Base-by-base conservation (phyloP, 352 stramenopile species). In the Phytophthora pinifolia region DNA sequence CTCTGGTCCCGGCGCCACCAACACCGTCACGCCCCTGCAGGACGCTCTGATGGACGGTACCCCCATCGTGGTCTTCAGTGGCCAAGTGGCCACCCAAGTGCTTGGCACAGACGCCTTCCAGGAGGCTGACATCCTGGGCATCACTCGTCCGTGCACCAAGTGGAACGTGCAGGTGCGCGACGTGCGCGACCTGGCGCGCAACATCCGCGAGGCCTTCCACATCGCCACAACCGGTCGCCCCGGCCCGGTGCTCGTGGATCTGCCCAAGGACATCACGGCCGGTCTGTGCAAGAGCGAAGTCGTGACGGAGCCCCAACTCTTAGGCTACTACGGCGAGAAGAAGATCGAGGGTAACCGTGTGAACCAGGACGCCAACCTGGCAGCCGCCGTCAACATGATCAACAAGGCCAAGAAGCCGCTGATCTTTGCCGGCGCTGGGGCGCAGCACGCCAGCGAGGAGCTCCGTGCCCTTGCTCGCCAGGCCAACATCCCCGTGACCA, bases 141-240 rank as follows among this genome's bases (percentile, higher is more conserved):
- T 91, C 75, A 97, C 63, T 33, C 84, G 76, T 15, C 92, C 92
- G 20, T 97, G 89, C 62, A 98, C 94, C 56, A 98, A 98, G 83
- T 98, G 92, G 92, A 98, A 97, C 59, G 94, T 98, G 60, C 92
- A 98, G 66, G 96, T 98, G 65, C 97, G 96, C 49, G 89, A 89
- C 67, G 90, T 98, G 18, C 96, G 96, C 38, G 95, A 98, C 64
- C 70, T 98, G 51, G 93, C 95, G 8, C 86, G 96, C 44, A 94
- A 92, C 56, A 96, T 98, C 71, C 93, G 96, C 53, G 96, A 98
- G 60, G 95, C 95, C 9, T 98, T 98, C 73, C 95, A 97, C 68
- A 90, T 98, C 34, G 92, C 95, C 14, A 94, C 89, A 25, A 97
- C 95, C 15, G 95, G 95, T 9, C 80, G 95, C 25, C 95, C 95